Conservation (phyloP, 129 eudicot species). For the Tagetes patula region DNA sequence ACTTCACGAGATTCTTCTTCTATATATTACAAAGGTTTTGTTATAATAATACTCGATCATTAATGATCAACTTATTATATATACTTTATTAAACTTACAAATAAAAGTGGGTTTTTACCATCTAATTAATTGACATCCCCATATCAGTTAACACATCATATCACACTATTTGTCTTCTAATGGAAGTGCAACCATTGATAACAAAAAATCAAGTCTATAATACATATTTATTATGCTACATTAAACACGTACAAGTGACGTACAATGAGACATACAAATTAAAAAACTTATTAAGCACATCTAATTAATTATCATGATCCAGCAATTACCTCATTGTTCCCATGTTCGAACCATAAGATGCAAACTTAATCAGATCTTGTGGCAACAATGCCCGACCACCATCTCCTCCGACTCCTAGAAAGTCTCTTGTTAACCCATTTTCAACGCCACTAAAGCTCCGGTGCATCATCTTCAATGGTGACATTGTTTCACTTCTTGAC, state of each 20-base stretch:
- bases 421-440: conserved; percentile 68
- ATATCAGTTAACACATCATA: neutral
- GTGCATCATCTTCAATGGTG: conserved; percentile 38
- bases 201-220: conserved; percentile 26
- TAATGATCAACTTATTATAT: no score
- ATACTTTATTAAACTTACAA: no score
- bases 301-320: conserved; percentile 25
- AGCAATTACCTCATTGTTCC: conserved; percentile 68
- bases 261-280: conserved; percentile 15
- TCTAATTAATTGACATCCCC: conserved; percentile 18
- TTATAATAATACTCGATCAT: no score
- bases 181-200: neutral
- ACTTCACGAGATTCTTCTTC: no score
- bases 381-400: conserved; percentile 74
- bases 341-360: conserved; percentile 76
- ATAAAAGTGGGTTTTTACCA: no score
- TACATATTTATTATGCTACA: conserved; percentile 37
- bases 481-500: conserved; percentile 33
- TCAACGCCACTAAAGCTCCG: conserved; percentile 36
- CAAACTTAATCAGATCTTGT: conserved; percentile 75
- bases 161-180: neutral
- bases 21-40: no score
- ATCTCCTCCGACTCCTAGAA: conserved; percentile 78
- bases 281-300: conserved; percentile 24
- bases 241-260: conserved; percentile 23